These are phyloP conservation scores for Komagataea norvegica DNA, from an alignment of 1,139 yeast genomes.

Conservation along the genomic window DNA sequence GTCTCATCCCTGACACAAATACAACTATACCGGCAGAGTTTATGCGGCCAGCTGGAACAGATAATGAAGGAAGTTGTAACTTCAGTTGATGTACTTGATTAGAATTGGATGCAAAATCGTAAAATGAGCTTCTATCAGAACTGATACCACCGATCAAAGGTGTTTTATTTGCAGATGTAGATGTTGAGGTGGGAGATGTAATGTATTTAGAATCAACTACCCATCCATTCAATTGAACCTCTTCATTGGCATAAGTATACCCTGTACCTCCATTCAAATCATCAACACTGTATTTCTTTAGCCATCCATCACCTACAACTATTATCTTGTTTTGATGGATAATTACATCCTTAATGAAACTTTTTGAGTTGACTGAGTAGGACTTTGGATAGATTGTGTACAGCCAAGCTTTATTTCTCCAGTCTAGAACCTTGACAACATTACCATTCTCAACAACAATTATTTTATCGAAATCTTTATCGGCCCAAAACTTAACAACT, in stretches of 20 bases:
- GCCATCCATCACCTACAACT: constrained; percentile 34
- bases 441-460: constrained; percentile 32
- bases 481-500: constrained; percentile 31
- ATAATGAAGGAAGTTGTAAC: constrained; percentile 18
- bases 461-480: constrained; percentile 29
- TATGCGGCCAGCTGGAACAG: constrained; percentile 21
- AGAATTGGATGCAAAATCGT: constrained; percentile 17
- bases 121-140: constrained; percentile 21
- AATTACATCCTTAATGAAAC: constrained; percentile 26
- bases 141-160: constrained; percentile 21
- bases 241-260: constrained; percentile 17
- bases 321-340: constrained; percentile 25
- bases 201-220: constrained; percentile 14
- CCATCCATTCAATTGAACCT: constrained; percentile 23
- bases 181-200: constrained; percentile 9
- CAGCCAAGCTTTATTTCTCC: constrained; percentile 31
- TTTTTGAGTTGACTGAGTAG: constrained; percentile 18
- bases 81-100: constrained; percentile 21
- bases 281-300: constrained; percentile 27
- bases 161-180: constrained; percentile 5
- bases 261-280: constrained; percentile 24
- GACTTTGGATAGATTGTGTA: constrained; percentile 29
- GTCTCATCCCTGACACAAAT: constrained; percentile 20
- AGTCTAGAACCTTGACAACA: constrained; percentile 30
- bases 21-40: constrained; percentile 22